Evolutionary conservation across 2,329 filamentous ascomycete genomes (phyloP), one percentile per base, ranked within the genome.

Genomic region (Orbilia brochopaga): DNA sequence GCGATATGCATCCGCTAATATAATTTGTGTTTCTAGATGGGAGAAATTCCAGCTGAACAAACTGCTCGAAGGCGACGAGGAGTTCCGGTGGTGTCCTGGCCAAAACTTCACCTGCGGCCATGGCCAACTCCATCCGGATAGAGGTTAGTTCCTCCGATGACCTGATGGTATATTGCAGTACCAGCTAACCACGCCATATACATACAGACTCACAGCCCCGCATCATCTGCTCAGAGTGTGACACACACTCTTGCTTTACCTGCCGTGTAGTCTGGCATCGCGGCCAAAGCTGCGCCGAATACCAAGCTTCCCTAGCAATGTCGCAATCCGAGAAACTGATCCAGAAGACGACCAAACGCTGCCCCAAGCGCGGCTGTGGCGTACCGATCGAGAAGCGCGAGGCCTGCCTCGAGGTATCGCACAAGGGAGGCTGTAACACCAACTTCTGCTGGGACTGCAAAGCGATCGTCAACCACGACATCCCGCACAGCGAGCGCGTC

Each of bases 371-470:
- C 15, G 66, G 66, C 48, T 70, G 66, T 24, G 66, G 66, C 30
- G 30, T 64, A 1, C 66, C 66, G 17, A 70, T 70, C 21, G 66
- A 70, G 40, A 70, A 70, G 42, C 59, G 55, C 30, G 59, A 70
- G 52, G 59, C 59, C 40, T 70, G 66, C 44, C 50, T 70, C 11
- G 66, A 70, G 44, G 66, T 70, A 2, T 64, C 59, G 8, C 66
- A 70, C 40, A 59, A 58, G 48, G 42, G 66, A 24, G 66, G 66
- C n/a, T 70, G 66, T n/a, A 63, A 63, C 37, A 70, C 66, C 40
- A 70, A 70, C 54, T 70, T 70, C 40, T 70, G 66, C 54, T 70
- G 66, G 66, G 66, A 70, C 46, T 70, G 66, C 50, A 70, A 70
- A 17, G 66, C 66, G 17, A 70, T 70, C 54, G 30, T 70, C 11